Evolutionary conservation across 192 early-diverging fungal species (phyloP).

Genomic region (Entomortierella lignicola): DNA sequence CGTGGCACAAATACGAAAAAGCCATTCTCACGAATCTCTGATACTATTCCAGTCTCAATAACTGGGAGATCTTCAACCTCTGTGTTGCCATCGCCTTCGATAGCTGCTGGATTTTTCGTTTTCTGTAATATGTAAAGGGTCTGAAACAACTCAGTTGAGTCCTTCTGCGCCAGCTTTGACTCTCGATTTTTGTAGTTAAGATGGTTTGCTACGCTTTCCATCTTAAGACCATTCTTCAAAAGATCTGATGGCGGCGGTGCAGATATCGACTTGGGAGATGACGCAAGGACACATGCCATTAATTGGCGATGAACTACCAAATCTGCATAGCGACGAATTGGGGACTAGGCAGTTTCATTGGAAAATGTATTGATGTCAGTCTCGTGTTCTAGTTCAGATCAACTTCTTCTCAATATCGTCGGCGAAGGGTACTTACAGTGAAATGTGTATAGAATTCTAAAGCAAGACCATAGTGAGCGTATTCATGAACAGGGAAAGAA

Average conservation of each 20-base stretch:
- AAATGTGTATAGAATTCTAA: constrained; percentile 85
- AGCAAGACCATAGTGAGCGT: constrained; percentile 81
- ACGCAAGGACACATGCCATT: constrained; percentile 56
- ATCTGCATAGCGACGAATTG: constrained; percentile 86
- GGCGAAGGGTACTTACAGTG: constrained; percentile 60
- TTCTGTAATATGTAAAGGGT: constrained; percentile 72
- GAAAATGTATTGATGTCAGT: not conserved
- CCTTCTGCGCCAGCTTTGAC: constrained; percentile 81
- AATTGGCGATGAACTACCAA: constrained; percentile 82
- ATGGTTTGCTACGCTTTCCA: constrained; percentile 57
- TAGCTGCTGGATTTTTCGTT: constrained; percentile 25
- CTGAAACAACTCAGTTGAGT: constrained; percentile 86
- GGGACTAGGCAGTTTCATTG: constrained; percentile 53
- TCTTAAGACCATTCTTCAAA: constrained; percentile 48
- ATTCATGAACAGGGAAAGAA: constrained; percentile 54
- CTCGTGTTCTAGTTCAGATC: too few relatives aligned
- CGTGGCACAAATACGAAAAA: constrained; percentile 71
- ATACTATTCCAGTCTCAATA: constrained; percentile 72
- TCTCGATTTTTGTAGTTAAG: constrained; percentile 79
- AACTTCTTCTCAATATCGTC: too few relatives aligned
- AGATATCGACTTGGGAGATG: not conserved
- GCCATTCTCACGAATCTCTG: constrained; percentile 78
- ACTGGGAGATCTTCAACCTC: constrained; percentile 49
- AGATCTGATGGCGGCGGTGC: constrained; percentile 22
- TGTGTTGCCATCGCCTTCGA: not conserved